These are phyloP conservation scores for Dispira simplex DNA, from an alignment of 192 early-diverging fungal species.

Conservation along the genomic window DNA sequence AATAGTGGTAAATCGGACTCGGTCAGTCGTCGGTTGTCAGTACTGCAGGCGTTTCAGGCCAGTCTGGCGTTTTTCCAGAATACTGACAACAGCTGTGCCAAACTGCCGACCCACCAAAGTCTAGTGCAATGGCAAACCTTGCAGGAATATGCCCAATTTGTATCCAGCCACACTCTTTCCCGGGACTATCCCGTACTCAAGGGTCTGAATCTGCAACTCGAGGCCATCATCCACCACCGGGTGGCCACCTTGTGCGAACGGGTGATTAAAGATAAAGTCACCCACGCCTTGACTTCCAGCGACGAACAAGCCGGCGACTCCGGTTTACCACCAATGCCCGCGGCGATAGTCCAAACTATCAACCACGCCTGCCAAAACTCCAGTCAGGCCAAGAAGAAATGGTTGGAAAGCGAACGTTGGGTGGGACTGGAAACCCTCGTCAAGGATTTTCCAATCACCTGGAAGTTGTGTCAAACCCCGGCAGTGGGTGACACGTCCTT, in stretches of 20 bases:
- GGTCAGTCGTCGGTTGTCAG: neutral
- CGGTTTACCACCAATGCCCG: neutral
- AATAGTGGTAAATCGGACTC: neutral
- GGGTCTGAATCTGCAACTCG: neutral
- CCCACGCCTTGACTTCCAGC: neutral
- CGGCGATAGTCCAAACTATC: neutral
- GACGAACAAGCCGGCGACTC: neutral
- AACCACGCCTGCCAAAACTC: neutral
- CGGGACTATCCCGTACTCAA: neutral
- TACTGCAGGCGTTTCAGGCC: neutral
- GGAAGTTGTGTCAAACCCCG: neutral
- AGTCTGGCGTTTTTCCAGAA: neutral
- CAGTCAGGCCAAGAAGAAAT: neutral
- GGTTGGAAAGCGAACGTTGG: neutral
- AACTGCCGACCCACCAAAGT: neutral
- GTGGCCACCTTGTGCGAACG: neutral
- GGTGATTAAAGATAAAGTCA: neutral
- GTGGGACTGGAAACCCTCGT: neutral
- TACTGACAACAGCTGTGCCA: neutral
- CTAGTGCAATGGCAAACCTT: neutral
- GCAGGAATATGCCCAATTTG: neutral
- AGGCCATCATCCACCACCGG: constrained; percentile 4
- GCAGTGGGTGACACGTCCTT: neutral
- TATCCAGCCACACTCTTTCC: neutral
- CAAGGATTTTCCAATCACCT: constrained; percentile 2